These are phyloP conservation scores for Solanum habrochaites DNA, from an alignment of 257 asterid genomes.

Conservation along the genomic window DNA sequence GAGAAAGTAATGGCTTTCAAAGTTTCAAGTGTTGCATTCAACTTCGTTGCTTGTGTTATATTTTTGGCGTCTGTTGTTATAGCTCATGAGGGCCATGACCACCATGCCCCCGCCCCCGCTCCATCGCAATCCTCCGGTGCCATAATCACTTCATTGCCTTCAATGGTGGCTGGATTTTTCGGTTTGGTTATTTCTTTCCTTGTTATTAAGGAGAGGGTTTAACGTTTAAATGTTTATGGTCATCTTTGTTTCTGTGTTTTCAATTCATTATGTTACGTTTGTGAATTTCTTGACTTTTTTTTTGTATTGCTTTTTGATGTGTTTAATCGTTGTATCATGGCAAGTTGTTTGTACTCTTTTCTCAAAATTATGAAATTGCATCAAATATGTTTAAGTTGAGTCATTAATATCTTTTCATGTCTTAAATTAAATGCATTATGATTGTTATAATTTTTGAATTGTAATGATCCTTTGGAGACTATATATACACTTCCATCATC, in stretches of 20 bases:
- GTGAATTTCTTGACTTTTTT: background rate
- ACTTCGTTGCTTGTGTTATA: background rate
- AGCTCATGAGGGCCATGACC: background rate
- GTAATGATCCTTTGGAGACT: too few relatives aligned
- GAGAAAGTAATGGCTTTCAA: background rate
- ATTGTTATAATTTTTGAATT: background rate
- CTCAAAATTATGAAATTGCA: background rate
- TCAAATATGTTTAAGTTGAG: background rate
- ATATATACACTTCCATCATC: too few relatives aligned
- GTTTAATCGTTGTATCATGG: background rate
- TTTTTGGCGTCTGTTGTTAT: background rate
- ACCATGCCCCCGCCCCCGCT: background rate
- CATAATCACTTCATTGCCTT: background rate
- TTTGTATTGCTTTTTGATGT: background rate
- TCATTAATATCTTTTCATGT: background rate
- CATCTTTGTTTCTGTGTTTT: background rate
- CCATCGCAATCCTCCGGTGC: background rate
- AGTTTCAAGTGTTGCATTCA: background rate
- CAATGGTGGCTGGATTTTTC: background rate
- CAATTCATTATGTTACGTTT: background rate
- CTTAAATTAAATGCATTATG: background rate
- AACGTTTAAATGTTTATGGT: background rate
- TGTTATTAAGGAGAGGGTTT: background rate
- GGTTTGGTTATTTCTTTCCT: constrained; percentile 2
- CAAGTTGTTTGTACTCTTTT: background rate